A percentile compares a stretch with the other conserved stretches of the same genome.
Conservation (phyloP, 371 early-diverging fungal genomes). For the Basidiobolus meristosporus region DNA sequence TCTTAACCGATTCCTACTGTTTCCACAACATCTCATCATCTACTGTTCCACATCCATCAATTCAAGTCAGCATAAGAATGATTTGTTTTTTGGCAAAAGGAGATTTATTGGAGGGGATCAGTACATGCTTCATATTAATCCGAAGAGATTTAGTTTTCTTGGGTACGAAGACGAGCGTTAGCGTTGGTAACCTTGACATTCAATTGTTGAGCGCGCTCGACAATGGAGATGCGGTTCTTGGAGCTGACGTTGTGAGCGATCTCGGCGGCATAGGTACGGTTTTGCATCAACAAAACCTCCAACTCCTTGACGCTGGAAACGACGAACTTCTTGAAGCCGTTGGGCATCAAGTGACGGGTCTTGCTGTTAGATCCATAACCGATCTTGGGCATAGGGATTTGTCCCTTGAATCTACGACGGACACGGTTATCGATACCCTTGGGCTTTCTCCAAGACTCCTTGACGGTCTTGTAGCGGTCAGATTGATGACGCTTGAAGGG, state of each 20-base stretch:
- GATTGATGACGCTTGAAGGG: constrained; percentile 97
- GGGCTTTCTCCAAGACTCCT: constrained; percentile 98
- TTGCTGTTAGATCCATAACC: constrained; percentile 96
- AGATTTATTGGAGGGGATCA: too few relatives aligned
- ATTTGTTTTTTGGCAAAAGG: too few relatives aligned
- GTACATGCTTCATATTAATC: not conserved
- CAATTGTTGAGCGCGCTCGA: constrained; percentile 94
- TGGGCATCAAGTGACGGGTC: constrained; percentile 91
- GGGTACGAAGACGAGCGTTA: constrained; percentile 84
- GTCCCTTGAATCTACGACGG: constrained; percentile 97
- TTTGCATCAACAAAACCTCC: constrained; percentile 95
- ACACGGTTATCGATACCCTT: constrained; percentile 99
- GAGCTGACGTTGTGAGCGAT: constrained; percentile 96
- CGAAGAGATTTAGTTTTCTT: constrained; percentile 15
- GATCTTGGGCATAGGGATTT: constrained; percentile 98
- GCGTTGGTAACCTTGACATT: constrained; percentile 97
- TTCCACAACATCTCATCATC: too few relatives aligned
- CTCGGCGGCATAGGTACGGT: constrained; percentile 98
- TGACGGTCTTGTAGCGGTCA: constrained; percentile 92
- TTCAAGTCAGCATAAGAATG: too few relatives aligned
- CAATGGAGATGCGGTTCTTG: constrained; percentile 91
- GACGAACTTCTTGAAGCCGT: constrained; percentile 97
- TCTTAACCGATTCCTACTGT: too few relatives aligned
- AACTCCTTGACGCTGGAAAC: constrained; percentile 92
- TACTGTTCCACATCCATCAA: too few relatives aligned